phyloP scores from a whole-genome alignment of 2,329 filamentous ascomycete species.

The Neurospora sp. region DNA sequence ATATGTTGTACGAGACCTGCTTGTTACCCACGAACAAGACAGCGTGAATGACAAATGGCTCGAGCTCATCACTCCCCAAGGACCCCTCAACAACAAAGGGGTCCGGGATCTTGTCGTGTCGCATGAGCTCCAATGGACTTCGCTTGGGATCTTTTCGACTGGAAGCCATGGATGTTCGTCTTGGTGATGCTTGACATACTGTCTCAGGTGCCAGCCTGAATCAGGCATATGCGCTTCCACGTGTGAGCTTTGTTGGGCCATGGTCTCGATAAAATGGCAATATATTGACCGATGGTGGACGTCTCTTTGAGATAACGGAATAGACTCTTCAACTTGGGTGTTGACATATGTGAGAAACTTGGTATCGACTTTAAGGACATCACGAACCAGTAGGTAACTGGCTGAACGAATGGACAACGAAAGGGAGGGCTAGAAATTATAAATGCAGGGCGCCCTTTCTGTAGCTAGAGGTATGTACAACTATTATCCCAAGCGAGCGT shows the following conservation, averaged over 20 bases:
- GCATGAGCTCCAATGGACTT: constrained; percentile 15
- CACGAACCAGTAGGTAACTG: not conserved
- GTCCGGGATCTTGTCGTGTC: constrained; percentile 31
- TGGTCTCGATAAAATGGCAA: not conserved
- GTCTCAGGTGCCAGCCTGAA: not conserved
- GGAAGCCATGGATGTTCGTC: constrained; percentile 10
- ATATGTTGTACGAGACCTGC: constrained; percentile 36
- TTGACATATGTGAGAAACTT: not conserved
- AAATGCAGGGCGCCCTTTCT: not conserved
- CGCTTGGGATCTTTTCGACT: constrained; percentile 10
- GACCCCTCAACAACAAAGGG: constrained; percentile 36
- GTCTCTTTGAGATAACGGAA: not conserved
- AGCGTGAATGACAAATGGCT: constrained; percentile 26
- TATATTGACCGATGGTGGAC: not conserved
- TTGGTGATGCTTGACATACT: not conserved
- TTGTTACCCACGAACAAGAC: constrained; percentile 28
- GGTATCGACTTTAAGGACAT: not conserved
- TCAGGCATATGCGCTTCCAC: not conserved
- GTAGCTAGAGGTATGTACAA: not conserved
- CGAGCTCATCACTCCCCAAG: constrained; percentile 8
- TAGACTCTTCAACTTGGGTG: not conserved
- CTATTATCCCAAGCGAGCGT: not conserved
- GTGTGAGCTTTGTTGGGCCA: not conserved
- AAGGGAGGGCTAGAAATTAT: not conserved
- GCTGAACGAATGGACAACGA: not conserved